A percentile compares a stretch with the other conserved stretches of the same genome.
Evolutionary conservation across 768 basidiomycete genomes (phyloP).

Genomic region (Tephrocybe sp.): DNA sequence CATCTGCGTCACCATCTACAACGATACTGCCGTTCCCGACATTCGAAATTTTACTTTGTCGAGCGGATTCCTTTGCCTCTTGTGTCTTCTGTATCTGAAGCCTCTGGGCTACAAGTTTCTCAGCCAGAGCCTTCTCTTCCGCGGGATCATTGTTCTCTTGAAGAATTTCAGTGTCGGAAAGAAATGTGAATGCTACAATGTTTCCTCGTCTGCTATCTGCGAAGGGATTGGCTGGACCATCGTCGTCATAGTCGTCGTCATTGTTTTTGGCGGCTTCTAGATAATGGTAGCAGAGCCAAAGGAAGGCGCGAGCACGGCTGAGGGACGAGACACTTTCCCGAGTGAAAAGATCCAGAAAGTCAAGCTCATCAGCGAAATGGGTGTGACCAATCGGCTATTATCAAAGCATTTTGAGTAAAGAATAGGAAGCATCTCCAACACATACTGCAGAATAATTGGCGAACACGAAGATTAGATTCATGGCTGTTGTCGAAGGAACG

Average conservation of each 20-base stretch:
- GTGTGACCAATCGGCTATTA: slow-evolving; percentile 52
- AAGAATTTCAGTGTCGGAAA: slow-evolving; percentile 36
- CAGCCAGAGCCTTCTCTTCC: slow-evolving; percentile 36
- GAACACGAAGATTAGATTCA: slow-evolving; percentile 69
- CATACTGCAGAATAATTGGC: slow-evolving; percentile 55
- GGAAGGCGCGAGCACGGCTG: slow-evolving; percentile 75
- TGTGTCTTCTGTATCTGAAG: slow-evolving; percentile 35
- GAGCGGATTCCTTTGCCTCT: slow-evolving; percentile 24
- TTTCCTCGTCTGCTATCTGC: slow-evolving; percentile 40
- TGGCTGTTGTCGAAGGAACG: slow-evolving; percentile 66
- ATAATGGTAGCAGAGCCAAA: slow-evolving; percentile 84
- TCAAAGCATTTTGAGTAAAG: slow-evolving; percentile 28
- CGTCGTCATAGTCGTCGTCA: slow-evolving; percentile 39
- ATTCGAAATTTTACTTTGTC: slow-evolving; percentile 12
- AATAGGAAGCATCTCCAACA: slow-evolving; percentile 17
- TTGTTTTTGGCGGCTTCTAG: slow-evolving; percentile 44
- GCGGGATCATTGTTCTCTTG: slow-evolving; percentile 46
- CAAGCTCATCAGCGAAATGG: slow-evolving; percentile 70
- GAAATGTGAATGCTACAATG: slow-evolving; percentile 33
- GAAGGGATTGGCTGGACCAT: slow-evolving; percentile 53
- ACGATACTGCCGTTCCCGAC: slow-evolving; percentile 13
- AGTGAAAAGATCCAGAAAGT: slow-evolving; percentile 82
- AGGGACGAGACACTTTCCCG: slow-evolving; percentile 68
- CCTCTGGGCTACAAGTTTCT: slow-evolving; percentile 37
- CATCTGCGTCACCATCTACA: slow-evolving; percentile 19